These are phyloP conservation scores for Paxillus rubicundulus DNA, from an alignment of 768 basidiomycete species.

Conservation along the genomic window DNA sequence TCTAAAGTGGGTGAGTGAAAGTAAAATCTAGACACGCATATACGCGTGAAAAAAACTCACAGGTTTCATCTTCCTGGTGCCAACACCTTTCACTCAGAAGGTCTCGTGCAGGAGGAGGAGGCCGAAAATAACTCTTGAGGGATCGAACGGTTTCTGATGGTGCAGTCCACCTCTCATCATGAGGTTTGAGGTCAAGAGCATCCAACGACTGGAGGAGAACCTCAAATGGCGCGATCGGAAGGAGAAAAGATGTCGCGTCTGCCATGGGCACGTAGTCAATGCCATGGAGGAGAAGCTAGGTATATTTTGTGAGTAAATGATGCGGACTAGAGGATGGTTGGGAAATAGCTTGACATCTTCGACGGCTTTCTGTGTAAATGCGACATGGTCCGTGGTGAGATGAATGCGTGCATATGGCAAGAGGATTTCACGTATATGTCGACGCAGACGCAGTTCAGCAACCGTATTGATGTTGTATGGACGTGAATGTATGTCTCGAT, in stretches of 20 bases:
- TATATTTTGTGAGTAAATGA: background rate
- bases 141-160: slow-evolving; percentile 18
- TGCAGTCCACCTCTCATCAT: slow-evolving; percentile 44
- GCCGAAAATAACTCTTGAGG: slow-evolving; percentile 18
- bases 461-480: slow-evolving; percentile 18
- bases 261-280: slow-evolving; percentile 44
- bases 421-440: slow-evolving; percentile 55
- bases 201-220: slow-evolving; percentile 36
- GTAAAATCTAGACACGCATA: slow-evolving; percentile 7
- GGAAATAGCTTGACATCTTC: slow-evolving; percentile 35
- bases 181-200: slow-evolving; percentile 34
- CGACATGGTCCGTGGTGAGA: slow-evolving; percentile 53
- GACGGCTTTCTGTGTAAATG: slow-evolving; percentile 50
- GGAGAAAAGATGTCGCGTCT: slow-evolving; percentile 49
- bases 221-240: slow-evolving; percentile 57
- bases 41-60: slow-evolving; percentile 30
- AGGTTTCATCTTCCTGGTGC: slow-evolving; percentile 30
- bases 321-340: background rate
- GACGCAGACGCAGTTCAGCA: slow-evolving; percentile 24
- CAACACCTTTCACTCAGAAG: slow-evolving; percentile 39
- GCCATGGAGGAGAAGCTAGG: slow-evolving; percentile 42
- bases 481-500: background rate
- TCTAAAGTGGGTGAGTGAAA: slow-evolving; percentile 20
- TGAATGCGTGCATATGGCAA: slow-evolving; percentile 52
- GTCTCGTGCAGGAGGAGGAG: slow-evolving; percentile 17